Percentiles rank a stretch among this genome's conserved stretches.
These are phyloP conservation scores for Clarireedia monteithiana DNA, from an alignment of 2,329 filamentous ascomycete species.

Conservation along the genomic window DNA sequence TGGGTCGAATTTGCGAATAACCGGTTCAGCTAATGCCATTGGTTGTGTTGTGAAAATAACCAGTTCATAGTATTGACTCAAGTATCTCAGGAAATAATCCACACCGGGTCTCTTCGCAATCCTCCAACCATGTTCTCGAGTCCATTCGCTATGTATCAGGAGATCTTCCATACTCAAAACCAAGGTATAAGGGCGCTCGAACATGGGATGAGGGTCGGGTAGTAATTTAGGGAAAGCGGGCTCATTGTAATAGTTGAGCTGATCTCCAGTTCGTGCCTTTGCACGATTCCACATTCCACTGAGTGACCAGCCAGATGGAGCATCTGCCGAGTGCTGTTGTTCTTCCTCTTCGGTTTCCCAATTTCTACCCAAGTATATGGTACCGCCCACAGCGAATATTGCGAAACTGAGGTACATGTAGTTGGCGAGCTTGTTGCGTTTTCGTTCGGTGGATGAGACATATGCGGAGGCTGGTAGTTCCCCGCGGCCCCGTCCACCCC, in stretches of 20 bases:
- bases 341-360: constrained; percentile 75
- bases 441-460: constrained; percentile 81
- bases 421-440: constrained; percentile 68
- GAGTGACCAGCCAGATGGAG: constrained; percentile 72
- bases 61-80: constrained; percentile 96
- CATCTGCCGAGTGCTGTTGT: constrained; percentile 53
- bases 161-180: constrained; percentile 91
- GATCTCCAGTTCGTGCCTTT: constrained; percentile 64
- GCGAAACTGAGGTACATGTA: constrained; percentile 59
- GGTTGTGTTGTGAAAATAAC: constrained; percentile 92
- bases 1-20: constrained; percentile 89
- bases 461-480: constrained; percentile 75
- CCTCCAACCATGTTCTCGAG: constrained; percentile 87
- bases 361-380: constrained; percentile 73
- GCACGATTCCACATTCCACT: constrained; percentile 74
- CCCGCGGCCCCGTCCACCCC: constrained; percentile 46
- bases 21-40: constrained; percentile 73
- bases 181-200: constrained; percentile 83
- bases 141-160: constrained; percentile 91
- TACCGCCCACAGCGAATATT: constrained; percentile 42
- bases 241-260: constrained; percentile 89
- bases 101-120: constrained; percentile 90
- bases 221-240: constrained; percentile 91
- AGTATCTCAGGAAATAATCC: constrained; percentile 94
- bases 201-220: constrained; percentile 69